Conservation (phyloP, 2,329 filamentous ascomycete genomes). For the Ophiostoma populinum region DNA sequence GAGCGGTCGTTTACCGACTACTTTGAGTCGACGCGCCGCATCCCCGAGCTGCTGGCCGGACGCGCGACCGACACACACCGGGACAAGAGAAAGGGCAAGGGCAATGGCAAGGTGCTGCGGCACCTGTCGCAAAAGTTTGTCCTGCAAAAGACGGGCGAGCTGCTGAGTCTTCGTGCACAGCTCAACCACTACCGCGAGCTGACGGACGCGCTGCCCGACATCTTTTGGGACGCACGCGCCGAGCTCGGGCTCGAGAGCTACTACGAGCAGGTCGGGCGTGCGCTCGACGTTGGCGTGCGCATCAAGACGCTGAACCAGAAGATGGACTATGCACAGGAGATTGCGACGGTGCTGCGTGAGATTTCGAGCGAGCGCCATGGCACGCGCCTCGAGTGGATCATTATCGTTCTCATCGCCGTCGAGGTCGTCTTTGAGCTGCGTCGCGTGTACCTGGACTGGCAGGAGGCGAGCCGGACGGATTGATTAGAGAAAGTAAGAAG, state of each 20-base stretch:
- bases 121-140: slow-evolving; percentile 62
- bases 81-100: neutral
- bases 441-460: slow-evolving; percentile 35
- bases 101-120: slow-evolving; percentile 16
- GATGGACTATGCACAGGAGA: slow-evolving; percentile 95
- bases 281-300: slow-evolving; percentile 76
- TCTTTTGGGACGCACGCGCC: slow-evolving; percentile 88
- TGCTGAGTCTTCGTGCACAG: slow-evolving; percentile 76
- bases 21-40: slow-evolving; percentile 69
- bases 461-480: neutral
- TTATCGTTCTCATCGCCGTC: slow-evolving; percentile 82
- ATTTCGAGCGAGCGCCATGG: slow-evolving; percentile 82
- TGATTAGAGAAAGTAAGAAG: neutral
- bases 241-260: slow-evolving; percentile 85
- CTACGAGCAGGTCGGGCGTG: slow-evolving; percentile 82
- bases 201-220: slow-evolving; percentile 83
- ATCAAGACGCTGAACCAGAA: slow-evolving; percentile 90
- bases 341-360: slow-evolving; percentile 74
- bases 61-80: slow-evolving; percentile 11
- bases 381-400: slow-evolving; percentile 80
- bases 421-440: slow-evolving; percentile 81
- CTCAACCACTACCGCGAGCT: slow-evolving; percentile 94
- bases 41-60: slow-evolving; percentile 59
- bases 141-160: slow-evolving; percentile 80
- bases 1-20: slow-evolving; percentile 71